Base-by-base conservation (phyloP, 2,329 filamentous ascomycete species). In the Talaromyces sp. region DNA sequence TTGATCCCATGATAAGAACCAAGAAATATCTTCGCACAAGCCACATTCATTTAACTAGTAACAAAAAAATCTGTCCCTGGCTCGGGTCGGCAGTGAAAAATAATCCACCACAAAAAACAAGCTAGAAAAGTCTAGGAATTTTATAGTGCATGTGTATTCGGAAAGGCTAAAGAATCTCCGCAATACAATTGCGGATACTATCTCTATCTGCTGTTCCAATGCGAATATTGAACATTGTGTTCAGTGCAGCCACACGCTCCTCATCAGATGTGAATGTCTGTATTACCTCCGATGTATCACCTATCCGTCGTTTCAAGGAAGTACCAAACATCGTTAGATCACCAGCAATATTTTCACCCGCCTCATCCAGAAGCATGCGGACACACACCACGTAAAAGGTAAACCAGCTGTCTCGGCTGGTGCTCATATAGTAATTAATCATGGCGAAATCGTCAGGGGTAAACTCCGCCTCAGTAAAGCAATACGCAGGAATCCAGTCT, bases 391-490 rank as follows among this genome's bases (percentile, higher is more conserved):
- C 62, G 19, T 67, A 52, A 50, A 49, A 61, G 17, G 66, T 68
- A 59, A 70, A 69, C 47, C 62, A 68, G 57, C 63, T 65, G 31
- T 52, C 62, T 27, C 63, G 68, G 50, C 66, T 68, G 10, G 65
- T 70, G 33, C 61, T 65, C 65, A 66, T 69, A 43, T 66, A 70
- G 31, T 63, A 69, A 41, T 65, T 66, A 77, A 87, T 79, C 5
- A 87, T 79, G 56, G 82, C 80, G 69, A 85, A 89, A 74, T 89
- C 87, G 27, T 76, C 72, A 7, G 80, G 81, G 25, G 84, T 72
- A 72, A 88, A 89, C 73, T 89, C 87, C 17, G 82, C 79, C 68
- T 89, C 84, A 1, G 82, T 81, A 71, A 90, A 91, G 66, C 81
- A 84, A 73, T 90, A 91, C 59, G 81, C 84, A 1, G 83, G 79